Evolutionary conservation across 1,284 basidiomycete genomes (phyloP), one percentile per base, ranked within the genome.

Genomic region (Ceratobasidium sp.): DNA sequence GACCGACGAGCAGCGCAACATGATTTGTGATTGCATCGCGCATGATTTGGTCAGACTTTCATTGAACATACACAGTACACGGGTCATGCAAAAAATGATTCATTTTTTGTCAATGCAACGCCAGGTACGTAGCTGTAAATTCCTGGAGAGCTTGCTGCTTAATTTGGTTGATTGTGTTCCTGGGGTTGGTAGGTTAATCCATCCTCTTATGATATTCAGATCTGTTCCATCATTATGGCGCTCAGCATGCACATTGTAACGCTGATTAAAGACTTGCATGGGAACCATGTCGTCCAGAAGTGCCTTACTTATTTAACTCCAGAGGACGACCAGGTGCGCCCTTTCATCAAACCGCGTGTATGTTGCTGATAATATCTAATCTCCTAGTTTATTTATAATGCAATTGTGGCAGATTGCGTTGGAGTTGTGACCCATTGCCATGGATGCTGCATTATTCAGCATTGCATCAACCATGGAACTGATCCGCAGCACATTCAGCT

Each of bases 71-170:
- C 98, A 99, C 86, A 98, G 98, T 55, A 99, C 98, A 50, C 92
- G 98, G 78, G 98, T 98, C 38, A 98, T 99, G 74, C 98, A 99
- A 87, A 99, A 99, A 89, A 99, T 99, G 96, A 98, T 99, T 81
- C 98, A 99, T 86, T 99, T 98, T 87, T 87, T 99, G 83, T 97
- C 96, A 20, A 96, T 94, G 78, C 92, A 95, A 82, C 89, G 96
- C 83, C 95, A 96, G 92, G 93, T 88, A 87, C 89, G 92, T 91
- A 80, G 80, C 78, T 80, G 2, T 52, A 27, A 14, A 68, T 64
- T 84, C 20, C 65, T 55, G 48, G 30, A 77, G 50, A 62, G 48
- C 73, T 76, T 8, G 6, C 48, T n/a, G 60, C 44, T 48, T 73
- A 27, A 35, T 23, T 27, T 57, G 66, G 55, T 77, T 60, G 76